A percentile compares a stretch with the other conserved stretches of the same genome.
phyloP scores from a whole-genome alignment of 192 early-diverging fungal genomes.

The Physocladia obscura region DNA sequence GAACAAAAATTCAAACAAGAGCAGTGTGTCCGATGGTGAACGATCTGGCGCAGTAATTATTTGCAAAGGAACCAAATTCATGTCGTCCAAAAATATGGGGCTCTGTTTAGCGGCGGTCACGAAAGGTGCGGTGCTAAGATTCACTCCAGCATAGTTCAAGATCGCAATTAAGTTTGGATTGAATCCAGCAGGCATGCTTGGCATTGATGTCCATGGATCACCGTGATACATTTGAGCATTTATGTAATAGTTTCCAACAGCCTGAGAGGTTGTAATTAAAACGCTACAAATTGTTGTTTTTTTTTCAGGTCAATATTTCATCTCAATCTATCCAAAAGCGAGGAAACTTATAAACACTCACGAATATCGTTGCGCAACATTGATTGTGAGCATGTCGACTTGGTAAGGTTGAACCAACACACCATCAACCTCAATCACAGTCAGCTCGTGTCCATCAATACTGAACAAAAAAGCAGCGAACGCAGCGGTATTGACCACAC shows the following conservation, averaged over 20 bases:
- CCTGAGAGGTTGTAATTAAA: neutral
- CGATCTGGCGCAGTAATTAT: neutral
- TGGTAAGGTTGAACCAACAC: conserved; percentile 39
- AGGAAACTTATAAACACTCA: neutral
- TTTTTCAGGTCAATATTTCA: neutral
- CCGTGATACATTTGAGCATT: conserved; percentile 27
- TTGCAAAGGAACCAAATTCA: neutral
- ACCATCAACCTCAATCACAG: conserved; percentile 59
- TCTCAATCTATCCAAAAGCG: neutral
- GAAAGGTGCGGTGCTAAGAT: neutral
- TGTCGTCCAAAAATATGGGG: neutral
- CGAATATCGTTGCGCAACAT: conserved; percentile 52
- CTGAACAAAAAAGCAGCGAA: conserved; percentile 46
- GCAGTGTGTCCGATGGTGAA: neutral
- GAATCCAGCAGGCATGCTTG: conserved; percentile 8
- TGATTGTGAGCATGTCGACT: conserved; percentile 37
- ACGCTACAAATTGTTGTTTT: neutral
- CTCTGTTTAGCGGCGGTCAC: neutral
- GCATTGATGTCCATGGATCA: conserved; percentile 16
- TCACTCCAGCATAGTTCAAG: conserved; percentile 8
- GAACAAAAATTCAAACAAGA: conserved; percentile 20
- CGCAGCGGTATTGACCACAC: conserved; percentile 44
- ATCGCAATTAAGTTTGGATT: conserved; percentile 13
- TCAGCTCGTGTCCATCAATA: conserved; percentile 52
- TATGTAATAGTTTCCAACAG: conserved; percentile 8